Evolutionary conservation across 768 basidiomycete genomes (phyloP).

Genomic region (Tricholoma matsutake): DNA sequence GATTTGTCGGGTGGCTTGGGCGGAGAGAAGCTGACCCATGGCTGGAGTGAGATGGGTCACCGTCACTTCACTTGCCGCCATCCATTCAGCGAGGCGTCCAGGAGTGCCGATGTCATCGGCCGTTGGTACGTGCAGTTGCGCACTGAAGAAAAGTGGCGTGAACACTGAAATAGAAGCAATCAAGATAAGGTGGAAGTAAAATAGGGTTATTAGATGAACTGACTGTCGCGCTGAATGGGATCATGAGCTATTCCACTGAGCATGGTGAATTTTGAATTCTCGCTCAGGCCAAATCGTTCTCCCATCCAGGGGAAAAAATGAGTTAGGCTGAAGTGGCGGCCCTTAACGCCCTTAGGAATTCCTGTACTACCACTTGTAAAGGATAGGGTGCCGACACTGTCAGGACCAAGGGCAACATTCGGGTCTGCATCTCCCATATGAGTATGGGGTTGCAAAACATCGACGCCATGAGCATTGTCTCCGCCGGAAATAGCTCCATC

Average conservation of each 20-base stretch:
- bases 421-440: conserved; percentile 70
- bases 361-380: conserved; percentile 98
- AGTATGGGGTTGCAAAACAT: conserved; percentile 57
- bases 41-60: conserved; percentile 98
- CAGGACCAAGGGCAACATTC: conserved; percentile 85
- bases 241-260: conserved; percentile 98
- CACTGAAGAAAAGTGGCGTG: conserved; percentile 96
- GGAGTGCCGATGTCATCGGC: conserved; percentile 97
- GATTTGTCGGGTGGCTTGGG: conserved; percentile 76
- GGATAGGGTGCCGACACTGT: conserved; percentile 89
- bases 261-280: conserved; percentile 91
- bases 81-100: conserved; percentile 96
- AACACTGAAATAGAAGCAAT: conserved; percentile 65
- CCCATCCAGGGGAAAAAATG: conserved; percentile 99
- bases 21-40: conserved; percentile 96
- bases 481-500: conserved; percentile 71
- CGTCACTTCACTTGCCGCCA: conserved; percentile 87
- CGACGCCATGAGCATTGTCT: conserved; percentile 34
- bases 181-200: conserved; percentile 1
- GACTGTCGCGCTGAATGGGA: conserved; percentile 98
- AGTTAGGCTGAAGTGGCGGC: conserved; percentile 92
- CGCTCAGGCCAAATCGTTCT: conserved; percentile 70
- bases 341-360: conserved; percentile 96
- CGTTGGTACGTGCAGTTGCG: conserved; percentile 92
- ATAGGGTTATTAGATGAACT: conserved; percentile 32